Evolutionary conservation across 768 basidiomycete species (phyloP), one percentile per base, ranked within the genome.

Genomic region (Boletales sp.): DNA sequence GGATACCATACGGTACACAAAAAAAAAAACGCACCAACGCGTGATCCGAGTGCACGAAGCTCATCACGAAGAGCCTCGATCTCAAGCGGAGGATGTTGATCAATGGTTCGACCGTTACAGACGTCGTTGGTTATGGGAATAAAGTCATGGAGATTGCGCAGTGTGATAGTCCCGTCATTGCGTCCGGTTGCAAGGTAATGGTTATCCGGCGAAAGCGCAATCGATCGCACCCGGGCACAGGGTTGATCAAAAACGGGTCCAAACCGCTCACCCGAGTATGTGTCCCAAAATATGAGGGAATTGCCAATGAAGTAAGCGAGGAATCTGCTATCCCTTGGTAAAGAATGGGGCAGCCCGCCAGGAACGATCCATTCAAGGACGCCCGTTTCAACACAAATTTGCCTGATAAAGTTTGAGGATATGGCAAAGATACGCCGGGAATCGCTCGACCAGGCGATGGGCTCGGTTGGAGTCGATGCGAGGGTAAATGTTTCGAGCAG

Each of bases 191-290:
- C 53, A 8, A 57, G 17, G 21, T 25, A 18, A 3, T 18, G 46
- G 11, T 34, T 33, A 15, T 57, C 44, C 9, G n/a, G 9, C 12
- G 53, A 57, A 12, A 57, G 32, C 4, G 56, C 54, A 8, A 51
- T 50, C 4, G 52, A 21, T 8, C 42, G 14, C n/a, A 50, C 13
- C 15, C 30, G 13, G 17, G 17, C 14, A 13, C 45, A 37, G 2
- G 41, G n/a, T 13, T 49, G 38, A 12, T 14, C 48, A 10, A 50
- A 44, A 12, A 44, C 35, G 25, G 46, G 43, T 32, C 48, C 43
- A 30, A 56, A 44, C 30, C 34, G 41, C 4, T 43, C 33, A 9
- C 42, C 40, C 4, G 52, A 49, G 5, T 35, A 46, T 21, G 55
- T 2, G 17, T 56, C 55, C 52, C 49, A 47, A 30, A 56, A 10